Conservation (phyloP, 2,329 filamentous ascomycete species). For the Penicillium paneum region DNA sequence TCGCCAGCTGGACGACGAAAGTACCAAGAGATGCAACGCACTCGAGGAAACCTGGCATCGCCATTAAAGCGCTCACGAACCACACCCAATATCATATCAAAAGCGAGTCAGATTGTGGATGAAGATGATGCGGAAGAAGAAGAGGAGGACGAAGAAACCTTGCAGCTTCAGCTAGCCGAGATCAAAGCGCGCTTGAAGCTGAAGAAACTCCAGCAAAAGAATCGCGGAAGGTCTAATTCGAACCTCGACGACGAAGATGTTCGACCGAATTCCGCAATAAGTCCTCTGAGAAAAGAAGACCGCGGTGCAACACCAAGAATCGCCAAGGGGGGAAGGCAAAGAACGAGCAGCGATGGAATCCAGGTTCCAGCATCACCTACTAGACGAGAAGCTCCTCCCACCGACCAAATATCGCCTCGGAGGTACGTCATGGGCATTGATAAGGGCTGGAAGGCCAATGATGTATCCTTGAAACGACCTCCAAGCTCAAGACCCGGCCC, state of each 20-base stretch:
- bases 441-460: constrained; percentile 74
- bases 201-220: constrained; percentile 72
- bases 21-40: constrained; percentile 65
- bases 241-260: constrained; percentile 24
- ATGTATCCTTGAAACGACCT: constrained; percentile 79
- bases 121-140: constrained; percentile 60
- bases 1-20: constrained; percentile 77
- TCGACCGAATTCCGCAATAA: constrained; percentile 26
- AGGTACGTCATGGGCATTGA: constrained; percentile 82
- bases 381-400: constrained; percentile 48
- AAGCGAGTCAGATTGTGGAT: constrained; percentile 31
- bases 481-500: constrained; percentile 28
- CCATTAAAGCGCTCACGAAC: constrained; percentile 55
- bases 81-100: constrained; percentile 39
- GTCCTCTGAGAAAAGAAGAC: constrained; percentile 21
- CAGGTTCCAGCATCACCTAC: constrained; percentile 75
- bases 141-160: constrained; percentile 81
- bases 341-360: constrained; percentile 42
- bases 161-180: constrained; percentile 79
- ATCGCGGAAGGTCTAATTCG: constrained; percentile 28
- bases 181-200: constrained; percentile 85
- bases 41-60: constrained; percentile 66
- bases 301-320: constrained; percentile 14
- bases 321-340: constrained; percentile 13
- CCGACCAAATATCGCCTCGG: constrained; percentile 69